Evolutionary conservation across 108 stramenopile genomes (phyloP), one percentile per base, ranked within the genome.

Genomic region (Cyclotella atomus): DNA sequence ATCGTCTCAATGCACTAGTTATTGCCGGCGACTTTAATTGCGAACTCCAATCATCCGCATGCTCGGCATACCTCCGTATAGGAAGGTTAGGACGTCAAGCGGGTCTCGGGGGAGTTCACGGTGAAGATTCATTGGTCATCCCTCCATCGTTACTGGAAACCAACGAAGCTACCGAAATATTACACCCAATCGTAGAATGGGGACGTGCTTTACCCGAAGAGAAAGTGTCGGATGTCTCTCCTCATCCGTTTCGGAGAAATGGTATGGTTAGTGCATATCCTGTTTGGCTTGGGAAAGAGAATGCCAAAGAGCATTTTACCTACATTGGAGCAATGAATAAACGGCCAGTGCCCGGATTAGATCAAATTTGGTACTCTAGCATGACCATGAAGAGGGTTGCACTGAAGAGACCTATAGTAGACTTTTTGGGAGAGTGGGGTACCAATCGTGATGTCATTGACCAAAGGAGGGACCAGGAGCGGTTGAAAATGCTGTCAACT

Each of bases 341-440:
- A 38, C 49, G 71, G 10, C 84, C 84, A 0, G 84, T 82, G 5
- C 79, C 80, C 14, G 84, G 84, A 0, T 67, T 84, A 12, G 84
- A 84, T 84, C 84, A 84, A 59, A 81, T 84, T 59, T 84, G 84
- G 84, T 80, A 57, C 73, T 82, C 84, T 3, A 60, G 73, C 16
- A 69, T 73, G 63, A 81, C 80, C 0, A 46, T 84, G 43, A 57
- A 56, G 34, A 43, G 75, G 29, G 28, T 77, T 17, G 80, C 68
- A 2, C 29, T 84, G 29, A 64, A 59, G 4, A 73, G 76, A 73
- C 76, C 76, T 57, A 62, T 84, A 49, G 64, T 67, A 0, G 70
- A 79, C 44, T 52, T 59, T 60, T 59, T 65, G 24, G 28, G 52
- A 20, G 49, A 65, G 30, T 82, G 76, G 65, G 60, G 32, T 6